phyloP scores from a whole-genome alignment of 345 rosid species.

The Eucalyptus pauciflora region DNA sequence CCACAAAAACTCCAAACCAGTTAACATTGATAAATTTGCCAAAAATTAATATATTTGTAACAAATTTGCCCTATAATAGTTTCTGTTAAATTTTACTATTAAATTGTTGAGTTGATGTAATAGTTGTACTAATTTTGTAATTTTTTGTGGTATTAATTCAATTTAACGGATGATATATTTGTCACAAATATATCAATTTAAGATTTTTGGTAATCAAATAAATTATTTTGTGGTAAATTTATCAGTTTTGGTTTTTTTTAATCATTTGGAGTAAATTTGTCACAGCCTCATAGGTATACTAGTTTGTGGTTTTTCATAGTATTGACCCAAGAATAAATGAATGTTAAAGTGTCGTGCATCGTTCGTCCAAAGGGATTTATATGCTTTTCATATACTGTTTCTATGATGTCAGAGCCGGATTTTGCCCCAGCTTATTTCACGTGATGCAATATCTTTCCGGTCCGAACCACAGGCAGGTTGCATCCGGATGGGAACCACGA shows the following conservation, averaged over 20 bases:
- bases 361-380: accelerated
- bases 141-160: accelerated
- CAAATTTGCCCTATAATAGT: accelerated
- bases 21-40: accelerated
- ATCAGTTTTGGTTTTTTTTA: accelerated
- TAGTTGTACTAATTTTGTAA: accelerated
- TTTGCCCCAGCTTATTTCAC: neutral
- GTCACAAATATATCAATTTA: too few relatives aligned
- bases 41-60: accelerated
- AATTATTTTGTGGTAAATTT: too few relatives aligned
- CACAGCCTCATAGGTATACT: accelerated
- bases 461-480: neutral
- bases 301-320: accelerated
- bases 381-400: neutral
- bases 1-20: accelerated
- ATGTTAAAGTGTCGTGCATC: neutral
- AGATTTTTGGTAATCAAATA: accelerated
- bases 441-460: accelerated
- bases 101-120: accelerated
- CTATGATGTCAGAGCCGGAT: accelerated
- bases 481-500: neutral
- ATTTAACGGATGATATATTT: accelerated
- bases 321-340: neutral
- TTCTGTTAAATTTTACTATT: accelerated
- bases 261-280: accelerated